Conservation (phyloP, 345 rosid species). For the Hibiscus trionum region DNA sequence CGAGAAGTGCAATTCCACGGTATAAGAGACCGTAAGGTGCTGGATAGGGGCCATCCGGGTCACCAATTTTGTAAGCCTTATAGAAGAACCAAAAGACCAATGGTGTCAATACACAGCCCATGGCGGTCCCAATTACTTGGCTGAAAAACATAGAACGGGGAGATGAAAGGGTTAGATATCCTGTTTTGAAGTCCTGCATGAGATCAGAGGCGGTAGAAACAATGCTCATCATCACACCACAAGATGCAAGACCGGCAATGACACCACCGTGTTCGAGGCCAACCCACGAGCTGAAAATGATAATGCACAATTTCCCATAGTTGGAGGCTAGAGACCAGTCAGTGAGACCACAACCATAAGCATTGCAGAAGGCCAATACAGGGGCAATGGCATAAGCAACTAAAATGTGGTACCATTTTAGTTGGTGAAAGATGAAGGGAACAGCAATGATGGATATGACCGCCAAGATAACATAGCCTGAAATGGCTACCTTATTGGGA, state of each 20-base stretch:
- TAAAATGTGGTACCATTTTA: conserved; percentile 68
- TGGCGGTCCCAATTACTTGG: conserved; percentile 69
- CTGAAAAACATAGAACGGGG: conserved; percentile 83
- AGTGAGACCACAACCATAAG: conserved; percentile 79
- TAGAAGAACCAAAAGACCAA: conserved; percentile 80
- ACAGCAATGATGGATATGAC: conserved; percentile 37
- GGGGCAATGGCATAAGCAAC: conserved; percentile 71
- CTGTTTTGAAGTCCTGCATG: conserved; percentile 91
- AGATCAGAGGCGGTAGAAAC: conserved; percentile 93
- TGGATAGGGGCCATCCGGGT: conserved; percentile 56
- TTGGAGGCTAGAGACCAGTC: conserved; percentile 92
- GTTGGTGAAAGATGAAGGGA: conserved; percentile 63
- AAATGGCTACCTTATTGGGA: conserved; percentile 47
- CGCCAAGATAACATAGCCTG: conserved; percentile 53
- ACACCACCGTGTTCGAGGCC: conserved; percentile 59
- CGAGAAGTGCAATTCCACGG: conserved; percentile 73
- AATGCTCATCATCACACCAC: conserved; percentile 96
- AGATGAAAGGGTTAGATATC: conserved; percentile 80
- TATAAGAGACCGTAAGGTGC: conserved; percentile 69
- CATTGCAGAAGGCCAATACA: conserved; percentile 76
- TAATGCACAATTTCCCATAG: conserved; percentile 73
- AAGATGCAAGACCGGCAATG: conserved; percentile 71
- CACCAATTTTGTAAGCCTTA: conserved; percentile 67
- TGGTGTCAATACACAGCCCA: conserved; percentile 62
- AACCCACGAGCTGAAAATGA: conserved; percentile 75